Conservation (phyloP, 352 stramenopile species). For the Phytopythium kandeliae region DNA sequence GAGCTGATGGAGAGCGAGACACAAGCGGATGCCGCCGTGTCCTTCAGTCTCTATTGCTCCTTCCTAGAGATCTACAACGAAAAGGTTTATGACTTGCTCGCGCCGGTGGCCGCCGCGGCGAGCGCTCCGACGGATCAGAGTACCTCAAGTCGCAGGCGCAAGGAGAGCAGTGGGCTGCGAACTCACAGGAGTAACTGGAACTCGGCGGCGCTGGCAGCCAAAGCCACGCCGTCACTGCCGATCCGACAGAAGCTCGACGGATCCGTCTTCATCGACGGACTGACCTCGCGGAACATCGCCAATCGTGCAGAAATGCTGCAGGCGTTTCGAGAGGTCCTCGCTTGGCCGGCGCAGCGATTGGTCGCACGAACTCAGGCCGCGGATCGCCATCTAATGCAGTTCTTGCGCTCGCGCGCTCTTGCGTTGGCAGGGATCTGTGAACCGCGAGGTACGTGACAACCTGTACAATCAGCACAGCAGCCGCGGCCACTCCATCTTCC, state of each 20-base stretch:
- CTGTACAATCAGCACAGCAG: slow-evolving; percentile 70
- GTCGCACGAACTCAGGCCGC: background rate
- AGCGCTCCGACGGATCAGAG: background rate
- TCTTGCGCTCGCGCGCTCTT: background rate
- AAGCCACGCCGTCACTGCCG: slow-evolving; percentile 43
- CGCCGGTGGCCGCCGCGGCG: slow-evolving; percentile 10
- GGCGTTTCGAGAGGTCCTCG: slow-evolving; percentile 47
- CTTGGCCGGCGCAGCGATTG: no score
- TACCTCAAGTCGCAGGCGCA: slow-evolving; percentile 7
- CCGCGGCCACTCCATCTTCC: slow-evolving; percentile 66
- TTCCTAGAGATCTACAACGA: slow-evolving; percentile 83
- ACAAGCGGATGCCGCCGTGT: slow-evolving; percentile 9
- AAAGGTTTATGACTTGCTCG: slow-evolving; percentile 70
- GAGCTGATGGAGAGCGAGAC: slow-evolving; percentile 25
- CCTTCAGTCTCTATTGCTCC: slow-evolving; percentile 55
- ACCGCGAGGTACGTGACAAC: slow-evolving; percentile 68
- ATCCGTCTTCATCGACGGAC: slow-evolving; percentile 61
- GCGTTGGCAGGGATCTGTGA: slow-evolving; percentile 37
- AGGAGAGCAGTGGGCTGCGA: slow-evolving; percentile 6
- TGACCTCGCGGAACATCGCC: slow-evolving; percentile 46
- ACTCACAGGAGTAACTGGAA: slow-evolving; percentile 54
- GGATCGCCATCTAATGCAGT: no score
- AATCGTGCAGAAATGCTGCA: slow-evolving; percentile 42
- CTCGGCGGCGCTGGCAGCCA: slow-evolving; percentile 19
- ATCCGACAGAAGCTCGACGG: slow-evolving; percentile 66